These are phyloP conservation scores for Aspergillus sp. DNA, from an alignment of 2,329 filamentous ascomycete species.

Conservation along the genomic window DNA sequence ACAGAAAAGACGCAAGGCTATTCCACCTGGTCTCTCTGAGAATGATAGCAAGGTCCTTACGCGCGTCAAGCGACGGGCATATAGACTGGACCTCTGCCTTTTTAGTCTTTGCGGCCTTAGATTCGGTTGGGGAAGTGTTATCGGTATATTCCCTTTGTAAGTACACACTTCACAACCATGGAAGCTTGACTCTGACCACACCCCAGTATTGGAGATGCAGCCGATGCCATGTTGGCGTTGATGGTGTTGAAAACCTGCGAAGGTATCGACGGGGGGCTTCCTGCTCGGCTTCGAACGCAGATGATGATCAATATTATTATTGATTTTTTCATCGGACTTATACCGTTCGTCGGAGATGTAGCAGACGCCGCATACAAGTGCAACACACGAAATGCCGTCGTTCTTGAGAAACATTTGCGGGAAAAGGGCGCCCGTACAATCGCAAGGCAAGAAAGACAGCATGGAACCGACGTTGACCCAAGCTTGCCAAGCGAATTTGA, in stretches of 20 bases:
- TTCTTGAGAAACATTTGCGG: conserved; percentile 46
- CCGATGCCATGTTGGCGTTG: conserved; percentile 72
- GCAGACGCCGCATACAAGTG: conserved; percentile 49
- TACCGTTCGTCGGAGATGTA: conserved; percentile 53
- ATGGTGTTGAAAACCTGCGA: conserved; percentile 72
- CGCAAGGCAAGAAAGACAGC: conserved; percentile 24
- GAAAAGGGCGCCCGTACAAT: conserved; percentile 39
- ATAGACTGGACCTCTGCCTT: conserved; percentile 79
- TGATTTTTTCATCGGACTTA: conserved; percentile 50
- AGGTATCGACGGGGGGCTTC: conserved; percentile 73
- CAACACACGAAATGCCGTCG: conserved; percentile 49
- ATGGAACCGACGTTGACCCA: conserved; percentile 31
- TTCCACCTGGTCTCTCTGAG: conserved; percentile 77
- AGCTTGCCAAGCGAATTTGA: conserved; percentile 42
- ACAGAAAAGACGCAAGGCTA: conserved; percentile 81
- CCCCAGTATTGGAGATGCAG: conserved; percentile 68
- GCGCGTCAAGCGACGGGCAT: conserved; percentile 80
- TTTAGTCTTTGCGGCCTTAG: conserved; percentile 79
- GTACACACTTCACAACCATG: conserved; percentile 39
- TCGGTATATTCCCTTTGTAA: conserved; percentile 79
- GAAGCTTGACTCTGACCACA: background rate
- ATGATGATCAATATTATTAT: conserved; percentile 78
- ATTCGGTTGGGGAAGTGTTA: conserved; percentile 86
- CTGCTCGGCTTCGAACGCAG: conserved; percentile 54
- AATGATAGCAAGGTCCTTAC: conserved; percentile 82